A percentile compares a stretch with the other conserved stretches of the same genome.
Evolutionary conservation across 495 filamentous ascomycete species (phyloP).

Genomic region (Lepidopterella palustris): DNA sequence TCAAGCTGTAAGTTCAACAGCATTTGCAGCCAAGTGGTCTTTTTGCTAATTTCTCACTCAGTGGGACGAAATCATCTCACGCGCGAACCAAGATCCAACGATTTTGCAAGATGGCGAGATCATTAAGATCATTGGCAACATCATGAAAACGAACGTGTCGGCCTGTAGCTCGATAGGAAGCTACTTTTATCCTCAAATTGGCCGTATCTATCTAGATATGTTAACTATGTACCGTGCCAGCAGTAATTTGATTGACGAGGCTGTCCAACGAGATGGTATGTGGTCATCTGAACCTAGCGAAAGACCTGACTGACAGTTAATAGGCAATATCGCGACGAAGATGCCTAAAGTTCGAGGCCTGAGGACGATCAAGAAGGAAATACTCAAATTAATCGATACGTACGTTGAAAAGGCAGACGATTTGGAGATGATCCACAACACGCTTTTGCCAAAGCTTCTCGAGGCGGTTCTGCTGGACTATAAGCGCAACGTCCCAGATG

Average conservation of each 20-base stretch:
- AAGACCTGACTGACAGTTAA: neutral
- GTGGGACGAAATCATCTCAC: conserved; percentile 88
- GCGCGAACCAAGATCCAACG: conserved; percentile 71
- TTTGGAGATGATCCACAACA: conserved; percentile 80
- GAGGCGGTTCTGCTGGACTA: conserved; percentile 95
- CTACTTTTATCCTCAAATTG: conserved; percentile 99
- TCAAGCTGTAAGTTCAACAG: conserved; percentile 49
- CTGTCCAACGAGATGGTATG: conserved; percentile 78
- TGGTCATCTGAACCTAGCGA: neutral
- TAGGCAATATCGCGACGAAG: conserved; percentile 90
- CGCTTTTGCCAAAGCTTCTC: conserved; percentile 92
- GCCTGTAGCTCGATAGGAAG: conserved; percentile 91
- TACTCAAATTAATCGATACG: conserved; percentile 93
- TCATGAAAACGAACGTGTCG: conserved; percentile 99
- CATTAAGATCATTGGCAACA: conserved; percentile 97
- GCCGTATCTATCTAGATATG: conserved; percentile 97
- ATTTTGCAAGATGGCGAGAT: conserved; percentile 86
- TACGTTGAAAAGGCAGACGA: conserved; percentile 98
- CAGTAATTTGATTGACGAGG: conserved; percentile 90
- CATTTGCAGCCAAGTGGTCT: neutral
- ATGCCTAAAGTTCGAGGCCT: conserved; percentile 93
- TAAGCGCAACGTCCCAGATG: conserved; percentile 92
- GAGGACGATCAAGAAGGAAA: conserved; percentile 98
- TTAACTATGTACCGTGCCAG: conserved; percentile 95
- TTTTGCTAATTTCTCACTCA: conserved; percentile 28